Conservation (phyloP, 176 grass and related monocot genomes). For the Thalia dealbata region DNA sequence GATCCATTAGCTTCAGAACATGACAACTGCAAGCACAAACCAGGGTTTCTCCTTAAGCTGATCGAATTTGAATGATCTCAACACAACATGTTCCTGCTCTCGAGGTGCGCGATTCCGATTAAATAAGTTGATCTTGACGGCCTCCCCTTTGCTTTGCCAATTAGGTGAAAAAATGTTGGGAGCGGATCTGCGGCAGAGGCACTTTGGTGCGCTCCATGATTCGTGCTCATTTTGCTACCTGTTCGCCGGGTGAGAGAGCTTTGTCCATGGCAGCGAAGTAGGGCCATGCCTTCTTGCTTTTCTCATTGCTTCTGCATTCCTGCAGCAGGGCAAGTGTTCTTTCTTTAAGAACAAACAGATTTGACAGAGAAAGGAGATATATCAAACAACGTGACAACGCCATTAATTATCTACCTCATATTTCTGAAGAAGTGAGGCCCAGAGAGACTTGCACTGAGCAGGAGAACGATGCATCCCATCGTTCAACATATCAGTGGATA, state of each 20-base stretch:
- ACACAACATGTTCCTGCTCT: not conserved
- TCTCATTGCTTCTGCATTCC: constrained; percentile 67
- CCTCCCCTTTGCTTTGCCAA: not conserved
- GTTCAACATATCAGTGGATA: constrained; percentile 53
- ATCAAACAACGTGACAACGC: not conserved
- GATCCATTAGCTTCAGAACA: not conserved
- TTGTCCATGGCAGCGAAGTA: constrained; percentile 60
- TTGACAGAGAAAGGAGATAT: not conserved
- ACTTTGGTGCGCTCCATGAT: not conserved
- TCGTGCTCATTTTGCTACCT: constrained; percentile 40
- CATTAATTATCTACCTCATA: constrained; percentile 49
- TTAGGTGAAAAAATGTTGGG: not conserved
- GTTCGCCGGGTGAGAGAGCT: constrained; percentile 47
- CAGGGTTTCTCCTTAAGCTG: no score
- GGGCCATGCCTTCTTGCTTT: constrained; percentile 55
- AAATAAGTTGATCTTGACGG: not conserved
- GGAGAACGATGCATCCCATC: constrained; percentile 57
- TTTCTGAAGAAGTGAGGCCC: constrained; percentile 92
- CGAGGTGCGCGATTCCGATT: not conserved
- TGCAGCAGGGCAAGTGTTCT: constrained; percentile 23
- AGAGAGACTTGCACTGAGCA: constrained; percentile 88
- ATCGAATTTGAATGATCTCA: no score
- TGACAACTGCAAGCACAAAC: not conserved
- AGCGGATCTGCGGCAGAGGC: not conserved
- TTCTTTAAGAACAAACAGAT: not conserved